phyloP scores from a whole-genome alignment of 805 yeast genomes.

The Starmerella potacharoeniae region DNA sequence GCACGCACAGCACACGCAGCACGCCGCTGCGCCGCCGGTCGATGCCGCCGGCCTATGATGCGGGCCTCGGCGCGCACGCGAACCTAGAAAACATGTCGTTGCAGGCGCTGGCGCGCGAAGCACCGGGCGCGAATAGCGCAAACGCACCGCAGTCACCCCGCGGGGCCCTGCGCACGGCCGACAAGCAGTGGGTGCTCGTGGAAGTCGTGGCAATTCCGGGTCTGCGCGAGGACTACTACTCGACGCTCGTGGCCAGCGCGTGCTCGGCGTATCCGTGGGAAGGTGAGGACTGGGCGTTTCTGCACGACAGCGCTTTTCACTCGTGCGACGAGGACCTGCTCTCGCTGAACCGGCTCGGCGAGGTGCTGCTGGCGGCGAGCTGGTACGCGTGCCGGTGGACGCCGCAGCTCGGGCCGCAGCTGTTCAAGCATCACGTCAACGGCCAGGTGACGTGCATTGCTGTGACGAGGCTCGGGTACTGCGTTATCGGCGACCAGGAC shows the following conservation, averaged over 20 bases:
- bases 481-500: not conserved
- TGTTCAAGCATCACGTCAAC: not conserved
- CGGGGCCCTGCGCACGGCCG: not conserved
- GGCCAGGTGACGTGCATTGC: not conserved
- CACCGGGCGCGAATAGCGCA: not conserved
- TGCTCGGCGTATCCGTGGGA: slow-evolving; percentile 1
- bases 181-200: not conserved
- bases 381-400: not conserved
- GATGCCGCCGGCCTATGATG: not conserved
- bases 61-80: not conserved
- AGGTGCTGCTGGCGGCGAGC: not conserved
- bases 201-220: not conserved
- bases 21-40: not conserved
- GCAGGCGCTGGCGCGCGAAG: not conserved
- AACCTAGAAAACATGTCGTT: not conserved
- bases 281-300: not conserved
- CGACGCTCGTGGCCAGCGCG: slow-evolving; percentile 7
- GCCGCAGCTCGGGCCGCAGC: not conserved
- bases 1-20: not conserved
- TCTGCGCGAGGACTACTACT: slow-evolving; percentile 10
- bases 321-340: not conserved
- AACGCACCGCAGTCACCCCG: not conserved
- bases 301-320: not conserved
- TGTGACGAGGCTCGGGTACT: not conserved
- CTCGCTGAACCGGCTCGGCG: not conserved